Conservation (phyloP, 352 stramenopile species). For the Plasmopara muralis region DNA sequence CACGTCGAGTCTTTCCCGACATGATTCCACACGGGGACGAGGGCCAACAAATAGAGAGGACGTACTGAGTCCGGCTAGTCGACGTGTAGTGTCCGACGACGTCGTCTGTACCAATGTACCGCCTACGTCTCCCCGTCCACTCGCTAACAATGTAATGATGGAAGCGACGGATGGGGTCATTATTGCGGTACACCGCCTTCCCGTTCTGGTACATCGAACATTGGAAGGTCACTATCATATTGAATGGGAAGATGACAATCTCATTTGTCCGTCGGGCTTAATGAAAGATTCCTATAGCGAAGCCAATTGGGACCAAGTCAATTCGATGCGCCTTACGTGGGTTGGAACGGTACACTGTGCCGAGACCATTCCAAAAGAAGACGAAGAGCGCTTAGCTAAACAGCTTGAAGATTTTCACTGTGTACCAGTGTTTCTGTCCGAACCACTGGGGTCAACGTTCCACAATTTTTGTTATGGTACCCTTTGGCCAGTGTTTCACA, state of each 20-base stretch:
- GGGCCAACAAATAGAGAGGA: no score
- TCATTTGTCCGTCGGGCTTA: conserved; percentile 75
- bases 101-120: neutral
- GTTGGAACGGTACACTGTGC: conserved; percentile 78
- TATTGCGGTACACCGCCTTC: conserved; percentile 95
- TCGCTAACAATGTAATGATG: conserved; percentile 71
- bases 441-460: conserved; percentile 75
- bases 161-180: conserved; percentile 93
- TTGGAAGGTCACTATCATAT: conserved; percentile 70
- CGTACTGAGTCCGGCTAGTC: no score
- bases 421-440: conserved; percentile 94
- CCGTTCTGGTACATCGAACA: conserved; percentile 85
- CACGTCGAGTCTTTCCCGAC: no score
- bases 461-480: conserved; percentile 96
- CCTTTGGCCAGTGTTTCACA: conserved; percentile 97
- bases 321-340: conserved; percentile 81
- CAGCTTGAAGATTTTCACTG: conserved; percentile 91
- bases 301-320: conserved; percentile 61
- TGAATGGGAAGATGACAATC: conserved; percentile 85
- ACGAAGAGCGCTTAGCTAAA: conserved; percentile 67
- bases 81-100: no score
- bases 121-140: conserved; percentile 31
- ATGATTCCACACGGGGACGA: no score
- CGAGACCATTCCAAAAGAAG: conserved; percentile 67
- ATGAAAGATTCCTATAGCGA: conserved; percentile 62